Percentiles rank a stretch among this genome's conserved stretches.
These are phyloP conservation scores for Fremontodendron californicum DNA, from an alignment of 345 rosid species.

Conservation along the genomic window DNA sequence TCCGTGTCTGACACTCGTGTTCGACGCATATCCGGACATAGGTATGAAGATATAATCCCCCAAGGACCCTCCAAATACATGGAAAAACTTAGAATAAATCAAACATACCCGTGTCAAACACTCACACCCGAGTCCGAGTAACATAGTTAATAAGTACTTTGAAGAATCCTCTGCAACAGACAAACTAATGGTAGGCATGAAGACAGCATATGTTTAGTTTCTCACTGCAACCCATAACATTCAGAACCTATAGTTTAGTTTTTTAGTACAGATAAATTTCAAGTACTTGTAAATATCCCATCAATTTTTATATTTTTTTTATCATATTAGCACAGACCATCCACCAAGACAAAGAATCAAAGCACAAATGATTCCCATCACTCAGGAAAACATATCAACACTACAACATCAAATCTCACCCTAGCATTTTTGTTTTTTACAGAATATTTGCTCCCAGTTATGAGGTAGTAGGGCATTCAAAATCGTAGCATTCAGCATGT, in stretches of 20 bases:
- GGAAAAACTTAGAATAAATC: no score
- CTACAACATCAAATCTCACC: not conserved
- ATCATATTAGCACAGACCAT: not conserved
- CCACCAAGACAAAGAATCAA: not conserved
- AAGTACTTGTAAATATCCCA: not conserved
- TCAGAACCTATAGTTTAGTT: not conserved
- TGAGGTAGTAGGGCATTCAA: not conserved
- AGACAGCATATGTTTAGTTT: not conserved
- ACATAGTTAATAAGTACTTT: not conserved
- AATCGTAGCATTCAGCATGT: not conserved
- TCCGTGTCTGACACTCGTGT: no score
- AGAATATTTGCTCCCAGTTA: not conserved
- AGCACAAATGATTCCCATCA: not conserved
- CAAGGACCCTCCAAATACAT: no score
- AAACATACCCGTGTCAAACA: no score
- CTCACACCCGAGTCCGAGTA: no score
- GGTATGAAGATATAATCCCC: no score
- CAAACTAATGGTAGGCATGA: not conserved
- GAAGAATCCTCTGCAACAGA: not conserved
- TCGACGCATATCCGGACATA: no score
- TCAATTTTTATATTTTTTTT: no score
- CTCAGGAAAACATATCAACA: not conserved
- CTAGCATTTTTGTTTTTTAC: not conserved
- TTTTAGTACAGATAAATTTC: not conserved
- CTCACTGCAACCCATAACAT: no score